Evolutionary conservation across 2,329 filamentous ascomycete genomes (phyloP).

Genomic region (Tolypocladium album): DNA sequence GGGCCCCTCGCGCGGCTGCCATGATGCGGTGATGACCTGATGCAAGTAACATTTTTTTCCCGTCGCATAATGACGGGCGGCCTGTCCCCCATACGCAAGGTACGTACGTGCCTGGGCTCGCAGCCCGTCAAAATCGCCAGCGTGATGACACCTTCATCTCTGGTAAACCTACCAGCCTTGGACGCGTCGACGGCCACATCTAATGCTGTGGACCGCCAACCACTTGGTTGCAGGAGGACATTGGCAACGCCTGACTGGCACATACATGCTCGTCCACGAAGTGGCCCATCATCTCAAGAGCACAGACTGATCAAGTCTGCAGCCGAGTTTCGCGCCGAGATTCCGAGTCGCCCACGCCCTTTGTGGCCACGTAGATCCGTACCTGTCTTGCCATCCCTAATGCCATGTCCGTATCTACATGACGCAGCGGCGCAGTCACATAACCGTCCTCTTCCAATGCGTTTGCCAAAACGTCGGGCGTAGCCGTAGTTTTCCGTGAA

Average conservation of each 20-base stretch:
- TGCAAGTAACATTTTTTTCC: constrained; percentile 42
- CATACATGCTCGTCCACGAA: not conserved
- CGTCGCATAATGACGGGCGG: not conserved
- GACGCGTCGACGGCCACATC: constrained; percentile 8
- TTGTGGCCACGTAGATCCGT: not conserved
- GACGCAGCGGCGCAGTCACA: not conserved
- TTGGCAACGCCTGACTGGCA: constrained; percentile 7
- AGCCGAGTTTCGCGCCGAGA: not conserved
- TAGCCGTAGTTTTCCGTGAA: not conserved
- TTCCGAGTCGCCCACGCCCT: not conserved
- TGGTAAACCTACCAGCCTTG: constrained; percentile 29
- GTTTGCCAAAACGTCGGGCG: not conserved
- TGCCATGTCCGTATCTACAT: not conserved
- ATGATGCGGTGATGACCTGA: constrained; percentile 61
- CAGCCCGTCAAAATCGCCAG: not conserved
- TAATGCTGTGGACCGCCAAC: constrained; percentile 9
- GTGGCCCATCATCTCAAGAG: not conserved
- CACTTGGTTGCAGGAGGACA: constrained; percentile 18
- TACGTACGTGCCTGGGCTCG: not conserved
- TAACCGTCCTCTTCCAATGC: not conserved
- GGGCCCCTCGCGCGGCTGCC: constrained; percentile 52
- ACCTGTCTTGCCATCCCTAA: not conserved
- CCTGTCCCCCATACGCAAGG: not conserved
- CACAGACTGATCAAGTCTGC: not conserved
- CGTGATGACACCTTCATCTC: constrained; percentile 28